Conservation (phyloP, 1,284 basidiomycete genomes). For the Porphyrellus sp. region DNA sequence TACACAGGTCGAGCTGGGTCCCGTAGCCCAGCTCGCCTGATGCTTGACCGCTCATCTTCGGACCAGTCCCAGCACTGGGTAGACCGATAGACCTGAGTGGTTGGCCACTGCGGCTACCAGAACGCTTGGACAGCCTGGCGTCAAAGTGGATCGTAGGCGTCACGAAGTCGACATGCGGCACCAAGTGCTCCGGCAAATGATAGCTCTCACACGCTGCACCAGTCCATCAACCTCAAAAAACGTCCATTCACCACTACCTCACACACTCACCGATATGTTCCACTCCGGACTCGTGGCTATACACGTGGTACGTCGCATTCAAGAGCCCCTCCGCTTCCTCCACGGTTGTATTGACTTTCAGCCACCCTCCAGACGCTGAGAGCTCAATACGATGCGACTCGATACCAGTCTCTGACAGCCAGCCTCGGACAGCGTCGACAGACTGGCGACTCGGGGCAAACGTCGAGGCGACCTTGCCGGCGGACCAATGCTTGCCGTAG, state of each 20-base stretch:
- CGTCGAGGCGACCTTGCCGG: slow-evolving; percentile 37
- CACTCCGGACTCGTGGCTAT: slow-evolving; percentile 38
- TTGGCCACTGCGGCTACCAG: neutral
- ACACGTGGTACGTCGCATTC: slow-evolving; percentile 43
- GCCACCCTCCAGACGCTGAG: slow-evolving; percentile 39
- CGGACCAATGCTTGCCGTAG: slow-evolving; percentile 49
- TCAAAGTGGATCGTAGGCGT: slow-evolving; percentile 47
- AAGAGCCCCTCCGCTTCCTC: slow-evolving; percentile 45
- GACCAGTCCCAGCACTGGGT: slow-evolving; percentile 32
- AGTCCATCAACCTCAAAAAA: neutral
- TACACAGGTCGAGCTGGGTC: slow-evolving; percentile 38
- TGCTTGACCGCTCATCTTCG: slow-evolving; percentile 36
- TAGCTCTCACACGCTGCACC: slow-evolving; percentile 44
- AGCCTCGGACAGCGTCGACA: slow-evolving; percentile 38
- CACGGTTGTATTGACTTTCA: slow-evolving; percentile 42
- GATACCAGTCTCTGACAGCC: slow-evolving; percentile 41
- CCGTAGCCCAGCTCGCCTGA: slow-evolving; percentile 21
- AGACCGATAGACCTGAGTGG: slow-evolving; percentile 26
- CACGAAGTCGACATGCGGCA: slow-evolving; percentile 45
- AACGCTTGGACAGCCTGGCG: slow-evolving; percentile 24
- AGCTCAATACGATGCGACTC: slow-evolving; percentile 34
- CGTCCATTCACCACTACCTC: neutral
- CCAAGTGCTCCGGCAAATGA: slow-evolving; percentile 42
- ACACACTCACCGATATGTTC: slow-evolving; percentile 30
- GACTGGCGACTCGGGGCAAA: slow-evolving; percentile 43